Evolutionary conservation across 1,284 basidiomycete genomes (phyloP).

Genomic region (Moesziomyces sp.): DNA sequence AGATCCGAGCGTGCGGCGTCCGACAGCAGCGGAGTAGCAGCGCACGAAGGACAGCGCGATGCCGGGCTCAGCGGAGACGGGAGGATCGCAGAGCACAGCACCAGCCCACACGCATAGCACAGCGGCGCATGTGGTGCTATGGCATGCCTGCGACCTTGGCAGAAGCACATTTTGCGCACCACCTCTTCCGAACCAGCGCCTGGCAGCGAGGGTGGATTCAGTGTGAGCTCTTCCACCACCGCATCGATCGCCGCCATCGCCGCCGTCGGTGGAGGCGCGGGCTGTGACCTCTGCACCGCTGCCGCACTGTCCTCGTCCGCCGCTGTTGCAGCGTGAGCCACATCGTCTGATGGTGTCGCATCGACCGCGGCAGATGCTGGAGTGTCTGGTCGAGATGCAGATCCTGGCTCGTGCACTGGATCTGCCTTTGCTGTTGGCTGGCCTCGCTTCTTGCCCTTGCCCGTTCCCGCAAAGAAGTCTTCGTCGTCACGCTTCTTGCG

Average conservation of each 20-base stretch:
- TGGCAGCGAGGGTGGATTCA: background rate
- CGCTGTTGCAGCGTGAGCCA: background rate
- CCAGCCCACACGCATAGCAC: constrained; percentile 43
- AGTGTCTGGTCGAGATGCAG: background rate
- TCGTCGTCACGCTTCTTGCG: constrained; percentile 39
- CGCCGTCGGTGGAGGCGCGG: constrained; percentile 32
- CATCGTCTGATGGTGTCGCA: background rate
- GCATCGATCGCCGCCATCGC: constrained; percentile 49
- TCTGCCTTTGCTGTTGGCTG: constrained; percentile 1
- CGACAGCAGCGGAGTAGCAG: constrained; percentile 27
- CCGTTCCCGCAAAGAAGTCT: constrained; percentile 30
- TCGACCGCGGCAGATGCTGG: background rate
- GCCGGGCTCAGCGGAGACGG: constrained; percentile 36
- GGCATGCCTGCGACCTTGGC: constrained; percentile 38
- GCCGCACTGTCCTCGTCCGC: constrained; percentile 3
- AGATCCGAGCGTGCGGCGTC: constrained; percentile 32
- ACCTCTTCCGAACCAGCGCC: background rate
- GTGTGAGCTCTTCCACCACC: constrained; percentile 43
- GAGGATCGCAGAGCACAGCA: constrained; percentile 37
- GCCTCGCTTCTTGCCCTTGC: constrained; percentile 30
- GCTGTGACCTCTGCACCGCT: constrained; percentile 8
- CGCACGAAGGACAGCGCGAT: constrained; percentile 37
- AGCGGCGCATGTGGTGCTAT: constrained; percentile 42
- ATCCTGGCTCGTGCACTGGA: background rate
- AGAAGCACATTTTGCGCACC: constrained; percentile 42